Conservation (phyloP, 495 filamentous ascomycete genomes). For the Aspergillus bertholletiae region DNA sequence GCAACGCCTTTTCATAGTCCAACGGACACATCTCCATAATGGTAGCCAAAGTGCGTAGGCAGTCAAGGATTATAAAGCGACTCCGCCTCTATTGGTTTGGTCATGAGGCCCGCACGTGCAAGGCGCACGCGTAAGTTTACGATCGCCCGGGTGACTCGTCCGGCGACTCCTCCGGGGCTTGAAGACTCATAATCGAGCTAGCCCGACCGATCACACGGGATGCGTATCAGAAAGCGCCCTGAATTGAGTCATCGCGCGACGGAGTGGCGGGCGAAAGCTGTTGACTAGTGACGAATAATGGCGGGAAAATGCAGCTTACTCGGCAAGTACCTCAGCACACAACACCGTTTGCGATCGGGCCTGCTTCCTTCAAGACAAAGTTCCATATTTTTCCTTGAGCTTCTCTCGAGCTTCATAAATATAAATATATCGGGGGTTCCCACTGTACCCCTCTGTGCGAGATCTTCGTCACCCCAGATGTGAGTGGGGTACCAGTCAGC, state of each 20-base stretch:
- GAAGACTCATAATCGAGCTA: not conserved
- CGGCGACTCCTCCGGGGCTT: not conserved
- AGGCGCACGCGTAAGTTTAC: slow-evolving; percentile 17
- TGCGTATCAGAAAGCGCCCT: not conserved
- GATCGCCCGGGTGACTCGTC: slow-evolving; percentile 5
- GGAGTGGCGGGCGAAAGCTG: not conserved
- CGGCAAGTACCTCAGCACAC: no score
- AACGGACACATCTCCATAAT: slow-evolving; percentile 6
- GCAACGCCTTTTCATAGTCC: slow-evolving; percentile 6
- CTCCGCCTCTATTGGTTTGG: slow-evolving; percentile 10
- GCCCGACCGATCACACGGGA: slow-evolving; percentile 3
- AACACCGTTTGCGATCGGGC: no score
- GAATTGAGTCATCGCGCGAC: slow-evolving; percentile 9
- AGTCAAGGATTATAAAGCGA: slow-evolving; percentile 9
- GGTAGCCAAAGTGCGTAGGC: not conserved
- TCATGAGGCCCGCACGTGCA: slow-evolving; percentile 18
- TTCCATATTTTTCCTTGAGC: not conserved
- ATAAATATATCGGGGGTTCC: no score
- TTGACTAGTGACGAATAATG: slow-evolving; percentile 9
- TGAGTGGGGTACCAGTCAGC: slow-evolving; percentile 5
- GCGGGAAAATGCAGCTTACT: not conserved
- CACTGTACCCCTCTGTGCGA: no score
- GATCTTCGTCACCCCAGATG: not conserved
- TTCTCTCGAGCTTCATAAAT: not conserved
- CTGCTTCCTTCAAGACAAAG: not conserved